Percentiles rank a stretch among this genome's conserved stretches.
Conservation (phyloP, 129 eudicot species). For the Ambrosia artemisiifolia region DNA sequence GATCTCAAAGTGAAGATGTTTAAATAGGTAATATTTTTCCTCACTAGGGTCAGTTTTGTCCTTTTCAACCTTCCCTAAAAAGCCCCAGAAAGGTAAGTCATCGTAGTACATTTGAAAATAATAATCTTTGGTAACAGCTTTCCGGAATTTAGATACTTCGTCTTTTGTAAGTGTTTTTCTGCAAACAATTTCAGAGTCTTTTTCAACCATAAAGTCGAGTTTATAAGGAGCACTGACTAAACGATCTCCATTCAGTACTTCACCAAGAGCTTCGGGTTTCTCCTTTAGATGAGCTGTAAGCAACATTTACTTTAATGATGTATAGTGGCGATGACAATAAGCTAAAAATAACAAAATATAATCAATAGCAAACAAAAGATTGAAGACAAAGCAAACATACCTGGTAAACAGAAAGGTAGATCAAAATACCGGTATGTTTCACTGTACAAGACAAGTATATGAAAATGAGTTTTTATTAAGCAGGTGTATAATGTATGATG, state of each 20-base stretch:
- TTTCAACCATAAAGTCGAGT: constrained; percentile 63
- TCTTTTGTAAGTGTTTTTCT: constrained; percentile 47
- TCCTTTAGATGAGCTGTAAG: constrained; percentile 56
- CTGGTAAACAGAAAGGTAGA: constrained; percentile 50
- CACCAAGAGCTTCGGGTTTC: constrained; percentile 82
- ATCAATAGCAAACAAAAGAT: not conserved
- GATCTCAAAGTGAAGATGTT: constrained; percentile 57
- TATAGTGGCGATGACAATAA: not conserved
- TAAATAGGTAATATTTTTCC: constrained; percentile 45
- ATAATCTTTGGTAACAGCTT: constrained; percentile 57
- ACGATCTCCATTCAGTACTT: constrained; percentile 79
- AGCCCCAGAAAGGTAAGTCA: constrained; percentile 63
- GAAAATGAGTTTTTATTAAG: constrained; percentile 13
- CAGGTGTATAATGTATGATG: not conserved
- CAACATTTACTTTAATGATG: constrained; percentile 1
- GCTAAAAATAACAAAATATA: not conserved
- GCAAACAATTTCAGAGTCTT: constrained; percentile 57
- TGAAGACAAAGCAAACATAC: constrained; percentile 17
- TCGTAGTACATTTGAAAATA: constrained; percentile 65
- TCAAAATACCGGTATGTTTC: constrained; percentile 63
- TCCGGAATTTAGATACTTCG: constrained; percentile 50
- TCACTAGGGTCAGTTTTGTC: constrained; percentile 52
- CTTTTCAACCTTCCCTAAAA: constrained; percentile 51
- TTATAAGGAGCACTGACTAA: constrained; percentile 73
- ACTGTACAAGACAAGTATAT: constrained; percentile 35